Evolutionary conservation across 75 land plant species (phyloP).

Genomic region (Gnetum montanum): DNA sequence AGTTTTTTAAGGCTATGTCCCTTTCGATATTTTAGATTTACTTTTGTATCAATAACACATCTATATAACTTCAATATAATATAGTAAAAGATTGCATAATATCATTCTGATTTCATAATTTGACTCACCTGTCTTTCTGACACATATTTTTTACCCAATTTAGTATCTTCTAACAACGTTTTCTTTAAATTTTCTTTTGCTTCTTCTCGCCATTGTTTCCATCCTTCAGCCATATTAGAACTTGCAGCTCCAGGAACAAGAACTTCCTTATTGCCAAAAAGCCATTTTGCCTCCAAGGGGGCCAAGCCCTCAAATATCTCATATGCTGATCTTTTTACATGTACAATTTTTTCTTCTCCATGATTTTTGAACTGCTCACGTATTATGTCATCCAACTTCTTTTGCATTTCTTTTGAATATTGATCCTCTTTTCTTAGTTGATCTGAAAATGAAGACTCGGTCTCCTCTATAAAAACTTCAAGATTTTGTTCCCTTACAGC

Average conservation of each 20-base stretch:
- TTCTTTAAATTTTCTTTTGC: slow-evolving; percentile 42
- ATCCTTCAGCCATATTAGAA: slow-evolving; percentile 49
- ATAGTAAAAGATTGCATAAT: no score
- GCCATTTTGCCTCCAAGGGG: slow-evolving; percentile 53
- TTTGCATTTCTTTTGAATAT: slow-evolving; percentile 41
- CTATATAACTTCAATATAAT: background rate
- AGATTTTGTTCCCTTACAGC: slow-evolving; percentile 30
- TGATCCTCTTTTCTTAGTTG: slow-evolving; percentile 22
- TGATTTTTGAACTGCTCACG: slow-evolving; percentile 28
- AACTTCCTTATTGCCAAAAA: slow-evolving; percentile 55
- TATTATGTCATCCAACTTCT: slow-evolving; percentile 26
- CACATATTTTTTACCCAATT: slow-evolving; percentile 45
- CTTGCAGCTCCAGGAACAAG: slow-evolving; percentile 50
- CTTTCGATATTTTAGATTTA: no score
- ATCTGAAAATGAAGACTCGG: slow-evolving; percentile 7
- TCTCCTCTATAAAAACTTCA: slow-evolving; percentile 11
- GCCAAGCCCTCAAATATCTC: slow-evolving; percentile 61
- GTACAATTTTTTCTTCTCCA: slow-evolving; percentile 45
- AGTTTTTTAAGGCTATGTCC: no score
- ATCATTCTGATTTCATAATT: no score
- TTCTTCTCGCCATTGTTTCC: slow-evolving; percentile 76
- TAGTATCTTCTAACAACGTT: slow-evolving; percentile 38
- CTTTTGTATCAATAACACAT: no score
- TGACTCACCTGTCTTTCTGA: slow-evolving; percentile 63
- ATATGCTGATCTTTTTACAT: slow-evolving; percentile 33